Evolutionary conservation across 2,329 filamentous ascomycete genomes (phyloP), one percentile per base, ranked within the genome.

Genomic region (Pyrenochaeta sp.): DNA sequence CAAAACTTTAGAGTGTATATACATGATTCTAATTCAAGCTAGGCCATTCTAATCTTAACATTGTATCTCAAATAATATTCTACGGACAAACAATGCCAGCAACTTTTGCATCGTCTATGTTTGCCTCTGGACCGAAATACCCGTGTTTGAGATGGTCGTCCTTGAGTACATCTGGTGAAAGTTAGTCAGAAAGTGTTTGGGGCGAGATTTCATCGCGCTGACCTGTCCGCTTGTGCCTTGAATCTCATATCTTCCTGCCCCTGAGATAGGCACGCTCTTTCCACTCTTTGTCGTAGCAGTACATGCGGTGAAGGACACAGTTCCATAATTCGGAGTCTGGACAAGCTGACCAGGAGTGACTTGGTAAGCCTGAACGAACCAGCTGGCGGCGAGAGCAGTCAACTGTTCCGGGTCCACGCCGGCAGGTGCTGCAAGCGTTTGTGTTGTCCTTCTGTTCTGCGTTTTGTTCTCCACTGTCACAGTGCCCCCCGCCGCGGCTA

Each of bases 331-430:
- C 1, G 66, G 66, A 9, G 58, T 59, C 21, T 54, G 42, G 7
- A 69, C 57, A 14, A 69, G 56, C 32, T 68, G 58, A 1, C 66
- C 66, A 10, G 57, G 49, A 11, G 49, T 48, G 1, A 61, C 54
- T 45, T 69, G 65, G 35, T 69, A 67, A 7, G 51, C 66, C 48
- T 68, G 65, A 3, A 69, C 65, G 37, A 58, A 68, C 62, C 65
- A 69, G 36, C 64, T 58, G 7, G 65, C 66, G 2, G 55, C 51
- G 14, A 61, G 46, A 6, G 65, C 63, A 29, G 58, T 68, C 15
- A 68, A 41, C 2, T 27, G 7, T 1, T 30, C 39, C 32, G 62
- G 54, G 31, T 61, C 56, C 2, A 54, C 55, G 14, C 49, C 54
- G 14, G 49, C 41, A 9, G 66, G 62, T 12, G 56, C 60, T 11